Evolutionary conservation across 1,139 yeast species (phyloP).

Genomic region (Suhomyces chickasaworum): DNA sequence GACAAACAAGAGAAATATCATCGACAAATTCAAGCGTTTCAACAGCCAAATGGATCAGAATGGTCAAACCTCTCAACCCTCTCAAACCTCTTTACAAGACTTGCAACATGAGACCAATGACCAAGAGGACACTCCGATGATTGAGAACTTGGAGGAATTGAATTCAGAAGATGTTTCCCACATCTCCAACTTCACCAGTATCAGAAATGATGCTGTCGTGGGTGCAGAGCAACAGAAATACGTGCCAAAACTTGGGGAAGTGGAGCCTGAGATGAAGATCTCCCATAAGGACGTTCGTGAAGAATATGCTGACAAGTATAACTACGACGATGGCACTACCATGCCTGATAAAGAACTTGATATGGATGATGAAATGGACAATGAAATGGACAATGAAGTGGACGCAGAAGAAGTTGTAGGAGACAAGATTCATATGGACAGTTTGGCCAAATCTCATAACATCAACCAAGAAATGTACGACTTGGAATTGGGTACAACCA

Average conservation of each 20-base stretch:
- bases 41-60: too few relatives aligned
- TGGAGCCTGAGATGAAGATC: slow-evolving; percentile 7
- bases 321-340: slow-evolving; percentile 19
- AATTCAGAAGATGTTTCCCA: slow-evolving; percentile 15
- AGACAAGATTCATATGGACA: slow-evolving; percentile 4
- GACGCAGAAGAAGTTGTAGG: slow-evolving; percentile 1
- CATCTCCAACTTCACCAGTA: background rate
- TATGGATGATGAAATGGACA: slow-evolving; percentile 7
- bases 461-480: slow-evolving; percentile 17
- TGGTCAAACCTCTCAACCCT: too few relatives aligned
- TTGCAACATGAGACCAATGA: slow-evolving; percentile 8
- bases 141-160: slow-evolving; percentile 23
- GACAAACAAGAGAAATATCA: slow-evolving; percentile 1
- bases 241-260: slow-evolving; percentile 16
- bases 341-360: slow-evolving; percentile 3
- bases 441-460: background rate
- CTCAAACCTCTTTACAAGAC: background rate
- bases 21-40: slow-evolving; percentile 2
- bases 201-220: slow-evolving; percentile 7
- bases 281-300: slow-evolving; percentile 13
- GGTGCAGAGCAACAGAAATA: slow-evolving; percentile 10
- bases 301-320: slow-evolving; percentile 19
- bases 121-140: slow-evolving; percentile 25
- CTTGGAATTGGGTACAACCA: slow-evolving; percentile 14
- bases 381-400: slow-evolving; percentile 5